These are phyloP conservation scores for Cenchrus fungigraminus DNA, from an alignment of 176 grass and related monocot genomes.

Conservation along the genomic window DNA sequence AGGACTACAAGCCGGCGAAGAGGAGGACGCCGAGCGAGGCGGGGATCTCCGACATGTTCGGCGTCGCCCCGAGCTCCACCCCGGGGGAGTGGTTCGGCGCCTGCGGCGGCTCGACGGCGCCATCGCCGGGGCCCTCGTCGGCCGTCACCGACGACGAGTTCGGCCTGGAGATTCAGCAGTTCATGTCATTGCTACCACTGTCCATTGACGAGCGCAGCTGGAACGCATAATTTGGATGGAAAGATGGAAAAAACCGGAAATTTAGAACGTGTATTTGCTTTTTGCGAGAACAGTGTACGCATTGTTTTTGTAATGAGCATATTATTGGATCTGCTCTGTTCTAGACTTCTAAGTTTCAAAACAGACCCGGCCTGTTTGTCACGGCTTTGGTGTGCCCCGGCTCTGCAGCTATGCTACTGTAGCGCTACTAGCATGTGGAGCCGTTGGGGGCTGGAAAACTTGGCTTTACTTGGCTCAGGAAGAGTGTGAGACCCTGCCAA, in stretches of 20 bases:
- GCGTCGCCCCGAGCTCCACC: background rate
- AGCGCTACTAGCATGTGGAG: too few species aligned
- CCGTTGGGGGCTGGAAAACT: too few species aligned
- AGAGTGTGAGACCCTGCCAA: too few species aligned
- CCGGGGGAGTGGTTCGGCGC: slow-evolving; percentile 42
- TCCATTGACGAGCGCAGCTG: slow-evolving; percentile 44
- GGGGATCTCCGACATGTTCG: slow-evolving; percentile 29
- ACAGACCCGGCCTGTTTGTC: too few species aligned
- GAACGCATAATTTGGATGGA: slow-evolving; percentile 35
- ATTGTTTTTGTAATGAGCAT: slow-evolving; percentile 25
- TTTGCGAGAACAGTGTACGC: background rate
- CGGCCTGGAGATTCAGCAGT: slow-evolving; percentile 51
- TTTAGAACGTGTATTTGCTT: slow-evolving; percentile 13
- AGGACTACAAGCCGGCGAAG: slow-evolving; percentile 44
- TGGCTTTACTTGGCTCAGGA: too few species aligned
- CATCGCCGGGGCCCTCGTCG: slow-evolving; percentile 56
- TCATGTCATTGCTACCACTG: slow-evolving; percentile 44
- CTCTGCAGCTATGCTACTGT: too few species aligned
- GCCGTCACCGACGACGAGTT: slow-evolving; percentile 59
- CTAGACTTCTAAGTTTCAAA: background rate
- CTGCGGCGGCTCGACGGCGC: slow-evolving; percentile 33
- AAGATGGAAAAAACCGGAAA: background rate
- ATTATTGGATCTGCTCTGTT: slow-evolving; percentile 6
- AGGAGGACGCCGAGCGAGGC: slow-evolving; percentile 34
- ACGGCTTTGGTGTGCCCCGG: too few species aligned